phyloP scores from a whole-genome alignment of 2,329 filamentous ascomycete genomes.

The Coniochaeta hoffmannii region DNA sequence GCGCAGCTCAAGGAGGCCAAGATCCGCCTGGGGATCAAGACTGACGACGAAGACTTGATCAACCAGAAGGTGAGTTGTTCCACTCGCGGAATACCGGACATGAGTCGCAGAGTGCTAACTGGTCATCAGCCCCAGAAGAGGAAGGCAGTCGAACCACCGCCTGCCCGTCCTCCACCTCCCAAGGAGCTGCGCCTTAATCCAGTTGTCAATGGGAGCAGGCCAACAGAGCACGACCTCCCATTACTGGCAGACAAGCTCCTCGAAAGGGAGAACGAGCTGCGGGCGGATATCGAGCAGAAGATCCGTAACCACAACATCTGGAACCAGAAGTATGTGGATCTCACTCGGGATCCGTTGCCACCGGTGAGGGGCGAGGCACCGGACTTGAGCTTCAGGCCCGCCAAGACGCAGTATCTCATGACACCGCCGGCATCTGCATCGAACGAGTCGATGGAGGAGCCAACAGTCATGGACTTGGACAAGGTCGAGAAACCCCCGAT shows the following conservation, averaged over 20 bases:
- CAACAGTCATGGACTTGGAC: constrained; percentile 44
- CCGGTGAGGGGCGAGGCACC: constrained; percentile 61
- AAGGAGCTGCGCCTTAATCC: constrained; percentile 59
- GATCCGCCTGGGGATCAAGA: constrained; percentile 79
- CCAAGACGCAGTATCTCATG: constrained; percentile 63
- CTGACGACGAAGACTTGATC: constrained; percentile 87
- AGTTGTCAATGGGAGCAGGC: constrained; percentile 57
- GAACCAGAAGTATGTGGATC: constrained; percentile 85
- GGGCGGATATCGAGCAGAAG: constrained; percentile 77
- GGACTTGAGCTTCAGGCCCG: constrained; percentile 61
- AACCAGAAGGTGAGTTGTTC: constrained; percentile 68
- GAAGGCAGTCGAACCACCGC: constrained; percentile 54
- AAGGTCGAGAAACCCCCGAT: constrained; percentile 29
- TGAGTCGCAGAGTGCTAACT: constrained; percentile 25
- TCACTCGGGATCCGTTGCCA: constrained; percentile 77
- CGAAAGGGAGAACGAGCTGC: constrained; percentile 75
- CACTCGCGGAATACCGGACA: constrained; percentile 3
- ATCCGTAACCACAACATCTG: constrained; percentile 83
- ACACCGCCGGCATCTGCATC: constrained; percentile 53
- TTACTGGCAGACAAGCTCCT: constrained; percentile 68
- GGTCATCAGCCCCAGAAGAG: constrained; percentile 59
- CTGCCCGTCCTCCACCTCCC: constrained; percentile 54
- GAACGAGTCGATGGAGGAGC: constrained; percentile 35
- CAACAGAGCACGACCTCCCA: constrained; percentile 71
- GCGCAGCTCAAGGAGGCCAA: constrained; percentile 81